These are phyloP conservation scores for Lachancea sp. DNA, from an alignment of 805 yeast species.

Conservation along the genomic window DNA sequence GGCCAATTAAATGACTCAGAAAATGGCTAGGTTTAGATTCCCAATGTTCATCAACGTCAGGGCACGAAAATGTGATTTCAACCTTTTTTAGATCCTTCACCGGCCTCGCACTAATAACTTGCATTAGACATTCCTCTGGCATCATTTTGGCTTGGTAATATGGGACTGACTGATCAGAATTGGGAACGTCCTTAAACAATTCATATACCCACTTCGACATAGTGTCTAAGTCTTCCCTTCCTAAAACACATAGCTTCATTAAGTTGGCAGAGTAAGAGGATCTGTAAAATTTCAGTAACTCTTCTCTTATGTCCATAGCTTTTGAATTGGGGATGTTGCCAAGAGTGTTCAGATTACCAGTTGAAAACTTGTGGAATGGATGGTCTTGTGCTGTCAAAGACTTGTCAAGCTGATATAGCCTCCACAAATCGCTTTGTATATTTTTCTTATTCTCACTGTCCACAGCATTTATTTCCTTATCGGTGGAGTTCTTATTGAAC, in stretches of 20 bases:
- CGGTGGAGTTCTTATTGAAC: conserved; percentile 67
- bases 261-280: conserved; percentile 74
- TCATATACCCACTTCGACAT: conserved; percentile 65
- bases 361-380: conserved; percentile 82
- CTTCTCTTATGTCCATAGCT: conserved; percentile 74
- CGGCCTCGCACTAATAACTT: conserved; percentile 63
- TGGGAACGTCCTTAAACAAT: conserved; percentile 57
- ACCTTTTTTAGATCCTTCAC: conserved; percentile 72
- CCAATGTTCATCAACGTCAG: conserved; percentile 69
- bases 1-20: conserved; percentile 80
- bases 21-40: conserved; percentile 63
- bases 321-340: conserved; percentile 53
- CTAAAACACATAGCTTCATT: conserved; percentile 81
- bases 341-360: conserved; percentile 78
- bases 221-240: conserved; percentile 70
- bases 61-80: conserved; percentile 63
- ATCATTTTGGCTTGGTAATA: conserved; percentile 45
- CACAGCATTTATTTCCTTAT: conserved; percentile 88
- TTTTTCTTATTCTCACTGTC: conserved; percentile 95
- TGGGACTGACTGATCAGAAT: conserved; percentile 34
- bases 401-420: conserved; percentile 79
- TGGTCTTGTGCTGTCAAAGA: conserved; percentile 65
- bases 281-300: conserved; percentile 67
- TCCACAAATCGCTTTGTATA: conserved; percentile 83
- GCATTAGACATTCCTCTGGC: conserved; percentile 43